These are phyloP conservation scores for Candida sp. DNA, from an alignment of 1,139 yeast genomes.

Conservation along the genomic window DNA sequence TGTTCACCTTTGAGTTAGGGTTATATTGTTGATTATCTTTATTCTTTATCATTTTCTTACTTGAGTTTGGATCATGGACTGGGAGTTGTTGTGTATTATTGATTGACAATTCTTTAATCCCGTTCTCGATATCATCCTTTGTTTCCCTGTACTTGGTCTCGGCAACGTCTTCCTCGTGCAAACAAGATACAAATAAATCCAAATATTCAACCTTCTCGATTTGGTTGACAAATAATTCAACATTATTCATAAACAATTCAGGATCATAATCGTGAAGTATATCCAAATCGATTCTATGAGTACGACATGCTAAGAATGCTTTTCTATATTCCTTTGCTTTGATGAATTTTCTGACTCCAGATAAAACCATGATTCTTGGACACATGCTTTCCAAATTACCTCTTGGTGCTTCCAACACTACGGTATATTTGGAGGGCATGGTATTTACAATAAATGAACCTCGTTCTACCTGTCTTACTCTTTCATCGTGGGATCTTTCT, in stretches of 20 bases:
- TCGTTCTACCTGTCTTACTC: conserved; percentile 85
- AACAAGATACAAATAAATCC: conserved; percentile 83
- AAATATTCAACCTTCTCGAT: conserved; percentile 71
- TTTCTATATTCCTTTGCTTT: conserved; percentile 51
- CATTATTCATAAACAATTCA: conserved; percentile 55
- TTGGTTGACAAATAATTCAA: conserved; percentile 70
- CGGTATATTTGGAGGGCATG: conserved; percentile 80
- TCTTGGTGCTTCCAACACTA: conserved; percentile 89
- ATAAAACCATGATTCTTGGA: conserved; percentile 88
- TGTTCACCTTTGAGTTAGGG: conserved; percentile 63
- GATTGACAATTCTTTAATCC: conserved; percentile 9
- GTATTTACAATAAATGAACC: conserved; percentile 81
- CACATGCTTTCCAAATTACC: conserved; percentile 94
- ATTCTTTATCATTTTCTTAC: conserved; percentile 23
- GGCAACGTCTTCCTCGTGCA: conserved; percentile 85
- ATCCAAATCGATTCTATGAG: conserved; percentile 90
- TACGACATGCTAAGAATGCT: conserved; percentile 83
- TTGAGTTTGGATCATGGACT: conserved; percentile 8
- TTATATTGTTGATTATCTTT: conserved; percentile 26
- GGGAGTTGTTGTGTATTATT: conserved; percentile 7
- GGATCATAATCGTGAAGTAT: conserved; percentile 88
- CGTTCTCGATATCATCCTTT: conserved; percentile 11
- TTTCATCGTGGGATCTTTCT: conserved; percentile 56
- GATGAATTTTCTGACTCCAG: conserved; percentile 76
- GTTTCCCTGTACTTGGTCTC: conserved; percentile 83